phyloP scores from a whole-genome alignment of 2,329 filamentous ascomycete genomes.

The Neodidymelliopsis sp. region DNA sequence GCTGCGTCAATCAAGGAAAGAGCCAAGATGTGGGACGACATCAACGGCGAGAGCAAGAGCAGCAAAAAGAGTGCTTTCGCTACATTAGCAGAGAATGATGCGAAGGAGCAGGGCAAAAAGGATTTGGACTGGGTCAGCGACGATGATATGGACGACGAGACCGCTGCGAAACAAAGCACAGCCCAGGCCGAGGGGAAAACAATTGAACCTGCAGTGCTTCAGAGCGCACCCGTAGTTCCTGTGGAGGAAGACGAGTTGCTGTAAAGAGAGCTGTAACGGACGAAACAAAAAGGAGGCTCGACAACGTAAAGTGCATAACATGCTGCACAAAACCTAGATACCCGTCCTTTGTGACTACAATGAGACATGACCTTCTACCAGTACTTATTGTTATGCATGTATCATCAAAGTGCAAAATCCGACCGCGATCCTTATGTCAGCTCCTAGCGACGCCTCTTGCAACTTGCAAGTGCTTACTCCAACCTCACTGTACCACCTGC shows the following conservation, averaged over 20 bases:
- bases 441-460: neutral
- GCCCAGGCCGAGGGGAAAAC: conserved; percentile 19
- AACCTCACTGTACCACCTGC: neutral
- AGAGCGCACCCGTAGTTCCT: neutral
- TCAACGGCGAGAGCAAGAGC: conserved; percentile 39
- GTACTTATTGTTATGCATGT: neutral
- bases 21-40: conserved; percentile 51
- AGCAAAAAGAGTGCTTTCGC: conserved; percentile 30
- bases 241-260: conserved; percentile 39
- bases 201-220: conserved; percentile 8
- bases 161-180: conserved; percentile 15
- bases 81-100: conserved; percentile 22
- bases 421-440: neutral
- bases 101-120: conserved; percentile 19
- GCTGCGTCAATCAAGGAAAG: conserved; percentile 59
- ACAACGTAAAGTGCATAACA: neutral
- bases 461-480: conserved; percentile 3
- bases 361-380: conserved; percentile 9
- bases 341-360: conserved; percentile 18
- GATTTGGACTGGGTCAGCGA: conserved; percentile 40
- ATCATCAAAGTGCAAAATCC: neutral
- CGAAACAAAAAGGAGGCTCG: neutral
- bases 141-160: conserved; percentile 40
- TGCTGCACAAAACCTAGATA: conserved; percentile 12
- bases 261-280: conserved; percentile 18